phyloP scores from a whole-genome alignment of 108 stramenopile genomes.

The Ochromonas danica region DNA sequence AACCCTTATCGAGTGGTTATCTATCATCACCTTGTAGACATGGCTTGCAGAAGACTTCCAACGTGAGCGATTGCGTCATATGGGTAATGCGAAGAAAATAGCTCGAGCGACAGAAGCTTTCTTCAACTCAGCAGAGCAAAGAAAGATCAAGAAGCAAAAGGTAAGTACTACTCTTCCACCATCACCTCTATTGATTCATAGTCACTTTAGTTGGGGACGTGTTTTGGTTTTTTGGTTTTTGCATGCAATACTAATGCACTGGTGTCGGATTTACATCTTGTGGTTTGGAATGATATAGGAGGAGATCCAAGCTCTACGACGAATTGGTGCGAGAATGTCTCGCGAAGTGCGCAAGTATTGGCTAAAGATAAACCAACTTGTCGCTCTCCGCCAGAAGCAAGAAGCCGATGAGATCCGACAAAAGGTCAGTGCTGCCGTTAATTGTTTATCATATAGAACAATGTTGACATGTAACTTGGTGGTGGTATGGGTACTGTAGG shows the following conservation, averaged over 20 bases:
- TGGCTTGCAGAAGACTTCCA: constrained; percentile 64
- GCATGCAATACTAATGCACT: too few species aligned
- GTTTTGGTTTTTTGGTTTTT: too few species aligned
- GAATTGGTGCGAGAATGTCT: constrained; percentile 46
- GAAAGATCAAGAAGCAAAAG: constrained; percentile 42
- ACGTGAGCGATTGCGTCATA: constrained; percentile 50
- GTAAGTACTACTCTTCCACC: too few species aligned
- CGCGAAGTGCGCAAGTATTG: constrained; percentile 60
- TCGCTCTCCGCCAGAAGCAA: constrained; percentile 72
- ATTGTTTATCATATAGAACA: neutral
- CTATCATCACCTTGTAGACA: too few species aligned
- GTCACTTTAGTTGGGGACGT: too few species aligned
- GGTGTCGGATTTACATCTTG: too few species aligned
- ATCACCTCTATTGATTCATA: too few species aligned
- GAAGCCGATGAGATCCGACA: constrained; percentile 61
- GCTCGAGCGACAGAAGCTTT: constrained; percentile 44
- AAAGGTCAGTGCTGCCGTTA: constrained; percentile 11
- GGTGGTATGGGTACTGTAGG: too few species aligned
- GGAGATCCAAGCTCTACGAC: constrained; percentile 39
- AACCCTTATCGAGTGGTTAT: too few species aligned
- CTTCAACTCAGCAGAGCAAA: constrained; percentile 34
- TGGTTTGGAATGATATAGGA: too few species aligned
- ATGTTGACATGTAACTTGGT: neutral
- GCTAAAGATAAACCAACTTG: constrained; percentile 74
- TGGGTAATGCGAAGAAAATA: constrained; percentile 45